Conservation (phyloP, 352 stramenopile genomes). For the Phytophthora hibernalis region DNA sequence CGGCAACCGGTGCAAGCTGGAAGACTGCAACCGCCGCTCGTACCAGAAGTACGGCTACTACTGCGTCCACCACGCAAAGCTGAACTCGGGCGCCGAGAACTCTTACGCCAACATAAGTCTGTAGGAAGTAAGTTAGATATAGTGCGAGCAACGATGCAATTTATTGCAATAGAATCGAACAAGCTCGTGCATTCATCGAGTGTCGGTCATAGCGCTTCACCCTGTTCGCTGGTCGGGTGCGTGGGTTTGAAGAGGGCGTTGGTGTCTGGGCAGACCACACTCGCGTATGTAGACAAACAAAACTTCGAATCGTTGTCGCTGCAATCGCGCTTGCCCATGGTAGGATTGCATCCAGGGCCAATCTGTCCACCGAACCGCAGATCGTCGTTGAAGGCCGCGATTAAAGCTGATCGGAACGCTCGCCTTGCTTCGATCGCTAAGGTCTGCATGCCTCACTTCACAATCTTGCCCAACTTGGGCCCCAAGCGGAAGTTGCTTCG, state of each 20-base stretch:
- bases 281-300: no score
- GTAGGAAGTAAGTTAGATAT: background rate
- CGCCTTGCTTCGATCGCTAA: background rate
- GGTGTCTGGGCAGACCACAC: no score
- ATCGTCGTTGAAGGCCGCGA: background rate
- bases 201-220: no score
- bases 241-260: no score
- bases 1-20: conserved; percentile 63
- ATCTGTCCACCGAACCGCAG: background rate
- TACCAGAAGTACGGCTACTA: conserved; percentile 74
- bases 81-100: background rate
- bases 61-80: conserved; percentile 52
- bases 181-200: background rate
- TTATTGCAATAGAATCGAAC: background rate
- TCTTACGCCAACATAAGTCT: background rate
- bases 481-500: conserved; percentile 5
- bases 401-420: background rate
- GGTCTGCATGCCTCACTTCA: background rate
- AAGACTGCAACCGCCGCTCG: conserved; percentile 62
- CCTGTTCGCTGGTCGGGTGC: no score
- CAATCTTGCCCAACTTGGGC: no score
- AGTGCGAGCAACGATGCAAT: background rate
- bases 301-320: no score
- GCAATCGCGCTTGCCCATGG: no score
- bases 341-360: no score